Evolutionary conservation across 2,329 filamentous ascomycete genomes (phyloP).

Genomic region (Dactylellina sp.): DNA sequence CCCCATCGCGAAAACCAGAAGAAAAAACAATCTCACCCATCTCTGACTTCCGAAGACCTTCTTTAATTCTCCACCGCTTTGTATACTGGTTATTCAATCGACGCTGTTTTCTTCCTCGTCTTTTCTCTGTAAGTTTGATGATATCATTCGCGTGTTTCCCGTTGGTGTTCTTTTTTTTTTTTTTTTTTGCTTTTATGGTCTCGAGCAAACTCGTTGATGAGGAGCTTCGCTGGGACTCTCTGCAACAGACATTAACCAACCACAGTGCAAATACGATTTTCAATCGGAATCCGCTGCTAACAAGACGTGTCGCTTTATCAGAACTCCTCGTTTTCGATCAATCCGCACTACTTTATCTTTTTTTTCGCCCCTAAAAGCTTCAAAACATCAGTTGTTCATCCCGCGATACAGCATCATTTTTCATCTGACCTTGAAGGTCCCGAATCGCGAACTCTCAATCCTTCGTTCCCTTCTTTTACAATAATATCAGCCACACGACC

Average conservation of each 20-base stretch:
- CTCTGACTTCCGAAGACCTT: slow-evolving; percentile 24
- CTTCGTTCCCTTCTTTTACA: neutral
- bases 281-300: slow-evolving; percentile 20
- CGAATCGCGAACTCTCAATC: slow-evolving; percentile 13
- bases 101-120: slow-evolving; percentile 23
- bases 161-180: no score
- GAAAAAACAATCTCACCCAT: slow-evolving; percentile 21
- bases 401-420: slow-evolving; percentile 22
- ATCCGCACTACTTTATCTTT: slow-evolving; percentile 24
- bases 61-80: slow-evolving; percentile 44
- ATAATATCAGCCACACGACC: slow-evolving; percentile 19
- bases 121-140: slow-evolving; percentile 51
- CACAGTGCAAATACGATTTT: slow-evolving; percentile 11
- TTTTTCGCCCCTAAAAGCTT: slow-evolving; percentile 18
- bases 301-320: slow-evolving; percentile 34
- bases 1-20: slow-evolving; percentile 27
- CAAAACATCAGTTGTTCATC: neutral
- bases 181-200: slow-evolving; percentile 48
- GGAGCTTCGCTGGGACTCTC: slow-evolving; percentile 25
- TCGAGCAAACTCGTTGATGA: slow-evolving; percentile 16
- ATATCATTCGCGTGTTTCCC: slow-evolving; percentile 42
- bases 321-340: slow-evolving; percentile 19
- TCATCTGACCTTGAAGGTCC: slow-evolving; percentile 45
- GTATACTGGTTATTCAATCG: slow-evolving; percentile 53
- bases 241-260: slow-evolving; percentile 7